phyloP scores from a whole-genome alignment of 768 basidiomycete genomes.

The Mycena galericulata region DNA sequence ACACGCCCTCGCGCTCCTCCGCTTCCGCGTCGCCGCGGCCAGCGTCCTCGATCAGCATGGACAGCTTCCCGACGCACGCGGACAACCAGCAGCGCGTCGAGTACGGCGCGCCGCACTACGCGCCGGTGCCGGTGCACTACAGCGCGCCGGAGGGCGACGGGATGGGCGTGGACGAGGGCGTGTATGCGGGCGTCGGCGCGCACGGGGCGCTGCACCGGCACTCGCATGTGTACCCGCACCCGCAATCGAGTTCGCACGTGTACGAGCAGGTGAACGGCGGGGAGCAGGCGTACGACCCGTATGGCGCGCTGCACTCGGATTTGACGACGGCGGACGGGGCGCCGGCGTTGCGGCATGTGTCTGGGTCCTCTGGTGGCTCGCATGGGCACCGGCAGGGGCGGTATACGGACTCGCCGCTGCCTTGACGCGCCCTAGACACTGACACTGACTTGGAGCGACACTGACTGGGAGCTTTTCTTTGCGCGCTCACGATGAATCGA shows the following conservation, averaged over 20 bases:
- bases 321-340: constrained; percentile 14
- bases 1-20: background rate
- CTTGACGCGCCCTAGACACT: too few species aligned
- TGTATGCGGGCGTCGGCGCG: too few species aligned
- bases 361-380: background rate
- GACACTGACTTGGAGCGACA: too few species aligned
- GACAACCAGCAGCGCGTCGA: constrained; percentile 26
- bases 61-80: constrained; percentile 21
- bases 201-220: too few species aligned
- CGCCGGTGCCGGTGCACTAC: background rate
- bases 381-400: too few species aligned
- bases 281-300: background rate
- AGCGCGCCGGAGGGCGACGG: background rate
- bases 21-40: too few species aligned
- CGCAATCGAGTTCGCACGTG: too few species aligned
- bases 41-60: constrained; percentile 25
- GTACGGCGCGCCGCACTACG: constrained; percentile 15
- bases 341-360: constrained; percentile 2
- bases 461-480: too few species aligned
- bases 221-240: too few species aligned
- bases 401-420: constrained; percentile 13
- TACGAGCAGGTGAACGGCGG: too few species aligned
- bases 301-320: constrained; percentile 25
- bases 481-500: too few species aligned
- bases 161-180: background rate